phyloP scores from a whole-genome alignment of 306 rosid genomes.

The Lablab purpureus region DNA sequence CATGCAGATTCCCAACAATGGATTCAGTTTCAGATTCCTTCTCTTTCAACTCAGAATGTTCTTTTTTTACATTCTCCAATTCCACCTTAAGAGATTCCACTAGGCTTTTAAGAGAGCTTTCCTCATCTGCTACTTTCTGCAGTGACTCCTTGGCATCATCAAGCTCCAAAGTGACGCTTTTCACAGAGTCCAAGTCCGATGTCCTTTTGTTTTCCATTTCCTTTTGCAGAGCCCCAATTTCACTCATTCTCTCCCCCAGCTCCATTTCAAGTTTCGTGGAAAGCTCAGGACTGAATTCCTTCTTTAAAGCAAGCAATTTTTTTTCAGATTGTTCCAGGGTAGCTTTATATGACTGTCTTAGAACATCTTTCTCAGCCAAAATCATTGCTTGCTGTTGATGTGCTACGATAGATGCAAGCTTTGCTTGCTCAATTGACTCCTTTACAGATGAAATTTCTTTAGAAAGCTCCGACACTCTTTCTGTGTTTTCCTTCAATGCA shows the following conservation, averaged over 20 bases:
- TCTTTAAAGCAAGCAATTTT: slow-evolving; percentile 63
- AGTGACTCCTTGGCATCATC: slow-evolving; percentile 90
- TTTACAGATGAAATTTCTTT: slow-evolving; percentile 76
- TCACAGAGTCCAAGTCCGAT: slow-evolving; percentile 75
- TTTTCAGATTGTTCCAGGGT: slow-evolving; percentile 70
- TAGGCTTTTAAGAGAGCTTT: slow-evolving; percentile 76
- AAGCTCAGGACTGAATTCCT: slow-evolving; percentile 71
- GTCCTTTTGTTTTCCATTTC: slow-evolving; percentile 80
- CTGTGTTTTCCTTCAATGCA: slow-evolving; percentile 62
- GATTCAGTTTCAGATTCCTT: slow-evolving; percentile 94
- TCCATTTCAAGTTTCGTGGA: slow-evolving; percentile 68
- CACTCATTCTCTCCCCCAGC: slow-evolving; percentile 65
- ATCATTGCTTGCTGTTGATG: slow-evolving; percentile 73
- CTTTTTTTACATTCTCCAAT: slow-evolving; percentile 84
- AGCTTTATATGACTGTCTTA: slow-evolving; percentile 73
- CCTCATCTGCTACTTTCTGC: slow-evolving; percentile 90
- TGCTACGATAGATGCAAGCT: slow-evolving; percentile 72
- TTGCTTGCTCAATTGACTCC: slow-evolving; percentile 78
- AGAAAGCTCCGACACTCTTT: slow-evolving; percentile 71
- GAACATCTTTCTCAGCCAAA: slow-evolving; percentile 77
- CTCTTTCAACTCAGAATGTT: slow-evolving; percentile 82
- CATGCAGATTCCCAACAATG: slow-evolving; percentile 79
- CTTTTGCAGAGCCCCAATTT: slow-evolving; percentile 72
- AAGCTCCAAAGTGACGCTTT: slow-evolving; percentile 78
- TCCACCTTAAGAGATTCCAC: slow-evolving; percentile 83